Percentiles rank a stretch among this genome's conserved stretches.
Conservation (phyloP, 192 early-diverging fungal species). For the Globomyces pollinis-pini region DNA sequence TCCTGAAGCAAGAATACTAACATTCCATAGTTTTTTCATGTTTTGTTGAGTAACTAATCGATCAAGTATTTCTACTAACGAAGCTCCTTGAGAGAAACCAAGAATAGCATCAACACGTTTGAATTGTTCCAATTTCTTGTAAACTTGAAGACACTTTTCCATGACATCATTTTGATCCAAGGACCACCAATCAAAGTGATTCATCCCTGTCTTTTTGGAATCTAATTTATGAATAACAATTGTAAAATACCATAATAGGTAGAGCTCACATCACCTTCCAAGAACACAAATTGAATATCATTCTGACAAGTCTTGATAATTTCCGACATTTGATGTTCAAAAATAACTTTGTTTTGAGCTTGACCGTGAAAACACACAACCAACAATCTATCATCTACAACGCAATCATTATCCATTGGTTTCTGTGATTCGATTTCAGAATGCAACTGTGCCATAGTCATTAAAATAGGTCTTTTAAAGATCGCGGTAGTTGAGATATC, state of each 20-base stretch:
- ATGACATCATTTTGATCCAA: too few species aligned
- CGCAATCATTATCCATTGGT: too few species aligned
- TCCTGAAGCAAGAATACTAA: neutral
- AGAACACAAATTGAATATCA: too few species aligned
- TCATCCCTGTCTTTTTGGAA: too few species aligned
- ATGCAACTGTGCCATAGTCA: neutral
- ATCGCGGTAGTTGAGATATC: neutral
- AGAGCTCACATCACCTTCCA: too few species aligned
- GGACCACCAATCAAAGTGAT: too few species aligned
- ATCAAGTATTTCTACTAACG: neutral
- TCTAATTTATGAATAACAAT: too few species aligned
- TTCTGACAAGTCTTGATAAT: too few species aligned
- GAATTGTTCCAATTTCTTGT: neutral
- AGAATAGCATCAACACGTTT: neutral
- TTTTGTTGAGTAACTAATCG: neutral
- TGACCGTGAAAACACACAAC: neutral
- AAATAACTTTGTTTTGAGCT: neutral
- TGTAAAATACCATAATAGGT: too few species aligned
- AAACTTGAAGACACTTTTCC: neutral
- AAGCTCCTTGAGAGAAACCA: neutral
- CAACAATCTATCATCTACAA: too few species aligned
- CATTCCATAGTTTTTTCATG: neutral
- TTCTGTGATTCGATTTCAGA: neutral
- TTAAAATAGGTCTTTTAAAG: neutral
- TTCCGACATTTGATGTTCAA: constrained; percentile 6